phyloP scores from a whole-genome alignment of 2,329 filamentous ascomycete genomes.

The Elsinoe australis region DNA sequence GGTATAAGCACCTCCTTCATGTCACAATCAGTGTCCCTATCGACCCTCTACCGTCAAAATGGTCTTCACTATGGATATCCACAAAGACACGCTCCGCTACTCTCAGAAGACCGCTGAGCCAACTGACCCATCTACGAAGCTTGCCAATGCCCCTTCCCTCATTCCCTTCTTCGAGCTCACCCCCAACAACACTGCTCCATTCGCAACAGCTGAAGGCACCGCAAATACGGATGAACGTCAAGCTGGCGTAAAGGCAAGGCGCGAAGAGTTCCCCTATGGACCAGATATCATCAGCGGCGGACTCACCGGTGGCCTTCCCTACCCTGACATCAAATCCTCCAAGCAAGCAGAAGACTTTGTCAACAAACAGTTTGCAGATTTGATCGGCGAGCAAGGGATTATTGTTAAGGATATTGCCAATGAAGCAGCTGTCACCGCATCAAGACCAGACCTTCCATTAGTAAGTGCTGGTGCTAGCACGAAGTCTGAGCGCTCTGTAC shows the following conservation, averaged over 20 bases:
- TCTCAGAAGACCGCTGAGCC: too few relatives aligned
- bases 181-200: constrained; percentile 4
- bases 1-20: too few relatives aligned
- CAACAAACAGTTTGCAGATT: constrained; percentile 1
- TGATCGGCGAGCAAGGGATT: background rate
- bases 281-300: constrained; percentile 7
- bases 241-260: background rate
- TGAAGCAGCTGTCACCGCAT: constrained; percentile 5
- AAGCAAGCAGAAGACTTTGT: background rate
- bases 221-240: background rate
- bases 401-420: background rate
- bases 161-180: constrained; percentile 5
- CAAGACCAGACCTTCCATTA: background rate
- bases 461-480: too few relatives aligned
- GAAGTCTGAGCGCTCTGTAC: too few relatives aligned
- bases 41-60: too few relatives aligned
- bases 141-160: constrained; percentile 2
- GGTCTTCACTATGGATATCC: too few relatives aligned
- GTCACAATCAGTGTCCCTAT: too few relatives aligned
- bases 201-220: background rate
- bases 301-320: background rate
- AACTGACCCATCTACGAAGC: constrained; percentile 9
- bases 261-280: constrained; percentile 4
- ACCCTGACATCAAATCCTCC: background rate
- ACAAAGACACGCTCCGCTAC: too few relatives aligned